Base-by-base conservation (phyloP, 345 rosid genomes). In the Eucalyptus microcorys region DNA sequence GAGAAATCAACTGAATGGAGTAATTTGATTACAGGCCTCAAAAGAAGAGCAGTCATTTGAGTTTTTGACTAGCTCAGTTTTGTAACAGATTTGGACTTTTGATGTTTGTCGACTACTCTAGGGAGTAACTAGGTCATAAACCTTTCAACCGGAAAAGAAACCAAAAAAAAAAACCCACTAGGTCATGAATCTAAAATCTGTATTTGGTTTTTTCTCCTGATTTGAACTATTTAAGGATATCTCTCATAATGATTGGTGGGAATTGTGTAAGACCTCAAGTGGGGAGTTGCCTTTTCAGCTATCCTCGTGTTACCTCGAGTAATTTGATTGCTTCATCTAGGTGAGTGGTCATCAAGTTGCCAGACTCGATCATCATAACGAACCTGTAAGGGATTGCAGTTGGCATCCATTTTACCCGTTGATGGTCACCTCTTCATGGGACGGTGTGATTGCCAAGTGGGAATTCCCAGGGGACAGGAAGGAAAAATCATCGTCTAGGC, bases 351-450 rank as follows among this genome's bases (percentile, higher is more conserved):
- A 89, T 71, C 91, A 87, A 88, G 97, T 93, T 86, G 96, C 93
- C 27, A 90, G 50, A 88, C 92, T 93, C 8, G 87, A 90, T 24
- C 79, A 88, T 88, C 96, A 95, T 22, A 87, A 50, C 4, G 91
- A 85, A 55, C 92, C 95, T 14, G 95, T 94, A 17, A 94, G 97
- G 88, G 97, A 95, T 88, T 94, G 96, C 85, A 94, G 94, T 86
- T 95, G 97, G 97, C 97, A 94, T 85, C 97, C 97, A 1, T 27
- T 47, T 85, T 91, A 94, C 86, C 96, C 96, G 1, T 90, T 91
- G 92, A 79, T 95, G 5, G 89, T 95, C 48, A 95, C 92, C 89
- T 95, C 96, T 61, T 94, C 97, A 3, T 94, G 97, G 97, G 95
- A 94, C 11, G 92, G 95, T 12, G 83, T 47, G 27, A 88, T 95